Base-by-base conservation (phyloP, 176 grass and related monocot species). In the Zea luxurians region DNA sequence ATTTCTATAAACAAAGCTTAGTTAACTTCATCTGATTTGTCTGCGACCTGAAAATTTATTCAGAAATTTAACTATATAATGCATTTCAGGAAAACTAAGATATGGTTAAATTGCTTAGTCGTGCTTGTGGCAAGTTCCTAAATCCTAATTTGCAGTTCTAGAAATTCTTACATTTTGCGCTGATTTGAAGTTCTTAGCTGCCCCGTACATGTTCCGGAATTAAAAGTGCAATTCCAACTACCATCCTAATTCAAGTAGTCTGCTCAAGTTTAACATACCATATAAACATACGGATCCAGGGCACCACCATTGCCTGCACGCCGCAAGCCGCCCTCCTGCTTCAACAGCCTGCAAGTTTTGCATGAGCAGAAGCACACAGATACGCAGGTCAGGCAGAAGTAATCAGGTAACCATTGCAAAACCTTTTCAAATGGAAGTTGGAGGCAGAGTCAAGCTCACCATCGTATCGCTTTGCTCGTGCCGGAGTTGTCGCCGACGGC, bases 381-480 rank as follows among this genome's bases (percentile, higher is more conserved):
- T 2, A 48, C 50, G 12, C 34, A 61, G 2, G 36, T 48, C 16
- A 71, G 46, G 2, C 12, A 37, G 27, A 27, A 27, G 10, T 75
- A 68, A 62, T 70, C 13, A 70, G 46, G 4, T 8, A 75, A 83
- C 34, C 12, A 48, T 44, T 16, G 35, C 59, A 65, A 55, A 80
- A 58, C 63, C 18, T 15, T 7, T 64, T 75, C 13, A 58, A 40
- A 64, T 17, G 11, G 35, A 1, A 88, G 58, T 37, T 58, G 40
- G 46, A 50, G 35, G 48, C 9, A 60, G 13, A 4, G 6, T 37
- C n/a, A 3, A 17, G 46, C 77, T 84, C 58, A 89, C 86, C 47
- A 77, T 40, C 86, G 77, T 66, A 88, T 43, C n/a, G 86, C 86
- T 48, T 71, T 88, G 86, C 86, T 84, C 64, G 86, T 88, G 3